Base-by-base conservation (phyloP, 176 grass and related monocot species). In the Cenchrus americanus region DNA sequence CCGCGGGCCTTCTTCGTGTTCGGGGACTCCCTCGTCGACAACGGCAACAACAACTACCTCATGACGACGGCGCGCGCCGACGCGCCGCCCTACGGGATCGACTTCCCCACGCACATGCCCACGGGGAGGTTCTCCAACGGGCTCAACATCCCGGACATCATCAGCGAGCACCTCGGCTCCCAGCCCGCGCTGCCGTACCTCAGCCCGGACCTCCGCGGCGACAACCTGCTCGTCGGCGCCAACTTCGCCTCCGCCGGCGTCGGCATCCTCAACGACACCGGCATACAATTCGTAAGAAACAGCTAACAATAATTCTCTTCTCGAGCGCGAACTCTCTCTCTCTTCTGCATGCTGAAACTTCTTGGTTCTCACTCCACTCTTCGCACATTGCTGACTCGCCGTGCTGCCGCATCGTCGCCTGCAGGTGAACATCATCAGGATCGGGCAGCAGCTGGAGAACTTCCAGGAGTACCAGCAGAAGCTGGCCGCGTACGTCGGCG, bases 201-300 rank as follows among this genome's bases (percentile, higher is more conserved):
- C 69, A 94, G 90, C 68, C 90, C 90, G 2, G 59, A 94, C 26
- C 90, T 94, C 69, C 78, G 69, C 0, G 90, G 90, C 74, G 85
- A 92, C 52, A 90, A 88, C 64, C 82, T 94, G 41, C 93, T 92
- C 64, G 18, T 94, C 73, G 93, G 93, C 15, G 93, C 93, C 62
- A 94, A 94, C 90, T 94, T 94, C 76, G 93, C 93, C 0, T 94
- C 93, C 8, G 93, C 93, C 66, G 93, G 93, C 57, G 84, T 94
- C 83, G 93, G 93, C 59, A 94, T 94, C 81, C 93, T 94, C 69
- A 92, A 92, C 76, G 93, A 94, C 82, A 94, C 93, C 0, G 93
- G 93, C 76, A 69, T 90, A 21, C 93, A 94, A 55, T 94, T 94
- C 57, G 93, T 94, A 86, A 88, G 87, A 6, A 22, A 34, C 3